Percentiles rank a stretch among this genome's conserved stretches.
These are phyloP conservation scores for Hortaea werneckii DNA, from an alignment of 2,329 filamentous ascomycete species.

Conservation along the genomic window DNA sequence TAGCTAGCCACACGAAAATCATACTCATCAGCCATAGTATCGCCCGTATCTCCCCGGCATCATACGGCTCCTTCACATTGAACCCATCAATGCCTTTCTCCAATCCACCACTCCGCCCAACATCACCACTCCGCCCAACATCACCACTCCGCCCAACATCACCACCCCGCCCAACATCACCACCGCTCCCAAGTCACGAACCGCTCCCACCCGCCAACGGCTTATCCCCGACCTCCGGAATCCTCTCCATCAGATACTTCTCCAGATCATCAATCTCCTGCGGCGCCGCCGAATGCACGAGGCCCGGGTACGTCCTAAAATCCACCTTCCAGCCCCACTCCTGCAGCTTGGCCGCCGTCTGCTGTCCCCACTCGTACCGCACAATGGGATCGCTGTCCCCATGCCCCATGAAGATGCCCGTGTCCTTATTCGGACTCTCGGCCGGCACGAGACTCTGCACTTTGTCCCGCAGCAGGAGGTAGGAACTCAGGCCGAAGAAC, in stretches of 20 bases:
- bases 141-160: too few relatives aligned
- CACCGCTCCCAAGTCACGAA: not conserved
- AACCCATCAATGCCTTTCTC: not conserved
- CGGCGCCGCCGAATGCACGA: slow-evolving; percentile 66
- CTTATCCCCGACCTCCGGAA: slow-evolving; percentile 39
- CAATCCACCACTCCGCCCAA: too few relatives aligned
- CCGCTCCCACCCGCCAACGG: slow-evolving; percentile 8
- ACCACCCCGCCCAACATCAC: not conserved
- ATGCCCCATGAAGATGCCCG: slow-evolving; percentile 81
- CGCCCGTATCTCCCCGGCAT: slow-evolving; percentile 19
- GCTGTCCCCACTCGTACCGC: slow-evolving; percentile 54
- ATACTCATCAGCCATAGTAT: slow-evolving; percentile 15
- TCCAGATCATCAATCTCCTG: slow-evolving; percentile 78
- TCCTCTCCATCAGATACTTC: slow-evolving; percentile 44
- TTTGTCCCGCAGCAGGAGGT: slow-evolving; percentile 56
- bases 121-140: too few relatives aligned
- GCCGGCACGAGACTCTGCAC: slow-evolving; percentile 36
- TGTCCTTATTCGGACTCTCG: slow-evolving; percentile 44
- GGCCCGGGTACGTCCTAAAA: slow-evolving; percentile 65
- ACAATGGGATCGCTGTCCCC: slow-evolving; percentile 71
- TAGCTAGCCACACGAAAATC: slow-evolving; percentile 17
- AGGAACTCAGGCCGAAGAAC: slow-evolving; percentile 75
- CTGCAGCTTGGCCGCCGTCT: slow-evolving; percentile 57
- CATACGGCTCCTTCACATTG: slow-evolving; percentile 15
- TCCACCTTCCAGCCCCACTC: slow-evolving; percentile 62